Percentiles rank a stretch among this genome's conserved stretches.
phyloP scores from a whole-genome alignment of 2,329 filamentous ascomycete genomes.

The Fonsecaea erecta region DNA sequence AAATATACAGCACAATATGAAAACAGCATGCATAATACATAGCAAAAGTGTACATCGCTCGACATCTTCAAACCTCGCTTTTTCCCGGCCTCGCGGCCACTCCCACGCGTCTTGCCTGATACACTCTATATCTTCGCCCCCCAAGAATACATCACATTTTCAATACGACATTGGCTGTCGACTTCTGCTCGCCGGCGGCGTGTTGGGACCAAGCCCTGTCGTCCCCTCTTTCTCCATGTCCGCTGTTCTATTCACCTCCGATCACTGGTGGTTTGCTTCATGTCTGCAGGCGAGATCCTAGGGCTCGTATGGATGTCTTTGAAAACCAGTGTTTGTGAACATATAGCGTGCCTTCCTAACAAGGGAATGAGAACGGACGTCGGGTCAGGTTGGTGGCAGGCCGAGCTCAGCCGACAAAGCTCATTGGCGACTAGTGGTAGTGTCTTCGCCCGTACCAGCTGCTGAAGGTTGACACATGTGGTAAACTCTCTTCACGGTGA shows the following conservation, averaged over 20 bases:
- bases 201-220: not conserved
- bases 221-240: not conserved
- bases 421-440: conserved; percentile 27
- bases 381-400: not conserved
- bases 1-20: conserved; percentile 3
- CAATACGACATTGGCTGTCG: not conserved
- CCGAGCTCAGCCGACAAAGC: not conserved
- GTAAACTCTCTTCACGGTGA: not conserved
- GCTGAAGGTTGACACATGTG: not conserved
- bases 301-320: not conserved
- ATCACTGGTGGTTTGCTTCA: not conserved
- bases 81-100: conserved; percentile 18
- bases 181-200: not conserved
- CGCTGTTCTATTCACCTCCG: not conserved
- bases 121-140: not conserved
- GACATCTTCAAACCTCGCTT: conserved; percentile 11
- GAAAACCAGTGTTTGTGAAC: not conserved
- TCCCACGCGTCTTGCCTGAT: not conserved
- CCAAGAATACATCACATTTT: conserved; percentile 1
- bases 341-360: not conserved
- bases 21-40: conserved; percentile 5
- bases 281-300: not conserved
- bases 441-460: not conserved
- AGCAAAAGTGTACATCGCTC: conserved; percentile 5
- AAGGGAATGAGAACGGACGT: not conserved